Percentiles rank a stretch among this genome's conserved stretches.
Evolutionary conservation across 139 green algal species (phyloP).

Genomic region (Micractinium sp.): DNA sequence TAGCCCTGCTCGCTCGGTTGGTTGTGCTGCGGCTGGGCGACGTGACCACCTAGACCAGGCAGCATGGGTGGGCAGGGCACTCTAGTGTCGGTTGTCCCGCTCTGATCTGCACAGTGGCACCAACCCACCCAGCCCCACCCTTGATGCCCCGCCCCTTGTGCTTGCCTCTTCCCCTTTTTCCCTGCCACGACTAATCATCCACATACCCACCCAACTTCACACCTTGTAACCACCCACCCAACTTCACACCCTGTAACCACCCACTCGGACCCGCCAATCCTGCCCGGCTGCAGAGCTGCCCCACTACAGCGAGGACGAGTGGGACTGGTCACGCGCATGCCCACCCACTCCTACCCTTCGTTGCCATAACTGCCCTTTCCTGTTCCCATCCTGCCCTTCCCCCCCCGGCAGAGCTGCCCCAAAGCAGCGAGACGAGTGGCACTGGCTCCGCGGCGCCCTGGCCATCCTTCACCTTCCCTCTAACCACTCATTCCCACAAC

Average conservation of each 20-base stretch:
- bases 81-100: not conserved
- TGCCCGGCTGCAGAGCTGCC: conserved; percentile 58
- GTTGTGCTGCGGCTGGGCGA: no score
- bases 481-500: not conserved
- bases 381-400: no score
- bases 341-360: no score
- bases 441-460: not conserved
- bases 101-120: no score
- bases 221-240: no score
- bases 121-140: no score
- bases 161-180: no score
- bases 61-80: no score
- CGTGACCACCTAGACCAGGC: no score
- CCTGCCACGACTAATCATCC: conserved; percentile 76
- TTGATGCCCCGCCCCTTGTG: no score
- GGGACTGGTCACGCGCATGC: conserved; percentile 86
- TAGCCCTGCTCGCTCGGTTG: no score
- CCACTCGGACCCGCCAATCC: not conserved
- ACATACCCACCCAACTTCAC: conserved; percentile 13
- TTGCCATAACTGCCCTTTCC: no score
- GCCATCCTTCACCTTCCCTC: not conserved
- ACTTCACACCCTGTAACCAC: not conserved
- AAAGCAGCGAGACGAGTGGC: not conserved
- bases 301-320: conserved; percentile 84
- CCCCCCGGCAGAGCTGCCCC: conserved; percentile 19